phyloP scores from a whole-genome alignment of 257 asterid genomes.

The Solanum clarkiae region DNA sequence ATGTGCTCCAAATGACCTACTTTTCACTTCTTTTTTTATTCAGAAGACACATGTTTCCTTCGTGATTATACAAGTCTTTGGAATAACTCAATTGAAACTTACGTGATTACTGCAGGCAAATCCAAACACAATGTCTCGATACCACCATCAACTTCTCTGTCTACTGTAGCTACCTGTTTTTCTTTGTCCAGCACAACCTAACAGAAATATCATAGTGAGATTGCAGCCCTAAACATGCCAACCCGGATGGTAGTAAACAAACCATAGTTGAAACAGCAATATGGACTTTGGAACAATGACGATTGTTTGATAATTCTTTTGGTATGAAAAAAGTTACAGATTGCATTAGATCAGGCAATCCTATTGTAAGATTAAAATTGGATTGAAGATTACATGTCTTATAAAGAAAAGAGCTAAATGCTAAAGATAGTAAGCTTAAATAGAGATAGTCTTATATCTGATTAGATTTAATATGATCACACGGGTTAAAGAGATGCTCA shows the following conservation, averaged over 20 bases:
- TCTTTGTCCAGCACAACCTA: constrained; percentile 75
- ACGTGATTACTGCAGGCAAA: constrained; percentile 97
- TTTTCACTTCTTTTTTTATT: too few relatives aligned
- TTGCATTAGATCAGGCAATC: background rate
- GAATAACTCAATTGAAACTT: background rate
- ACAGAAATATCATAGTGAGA: background rate
- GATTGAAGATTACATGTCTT: background rate
- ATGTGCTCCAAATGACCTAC: background rate
- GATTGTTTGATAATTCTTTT: background rate
- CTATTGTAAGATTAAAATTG: background rate
- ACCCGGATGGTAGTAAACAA: background rate
- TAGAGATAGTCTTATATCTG: background rate
- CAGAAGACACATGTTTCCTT: background rate
- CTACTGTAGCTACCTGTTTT: constrained; percentile 59
- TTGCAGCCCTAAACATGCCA: background rate
- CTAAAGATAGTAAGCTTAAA: background rate
- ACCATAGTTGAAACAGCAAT: background rate
- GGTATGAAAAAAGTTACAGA: background rate
- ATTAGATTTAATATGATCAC: background rate
- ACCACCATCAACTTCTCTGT: constrained; percentile 98
- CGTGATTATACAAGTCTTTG: background rate
- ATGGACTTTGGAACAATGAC: background rate
- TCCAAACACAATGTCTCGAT: constrained; percentile 78
- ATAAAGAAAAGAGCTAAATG: background rate
- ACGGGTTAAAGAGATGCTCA: background rate